Conservation (phyloP, 495 filamentous ascomycete species). For the Xylaria sp. region DNA sequence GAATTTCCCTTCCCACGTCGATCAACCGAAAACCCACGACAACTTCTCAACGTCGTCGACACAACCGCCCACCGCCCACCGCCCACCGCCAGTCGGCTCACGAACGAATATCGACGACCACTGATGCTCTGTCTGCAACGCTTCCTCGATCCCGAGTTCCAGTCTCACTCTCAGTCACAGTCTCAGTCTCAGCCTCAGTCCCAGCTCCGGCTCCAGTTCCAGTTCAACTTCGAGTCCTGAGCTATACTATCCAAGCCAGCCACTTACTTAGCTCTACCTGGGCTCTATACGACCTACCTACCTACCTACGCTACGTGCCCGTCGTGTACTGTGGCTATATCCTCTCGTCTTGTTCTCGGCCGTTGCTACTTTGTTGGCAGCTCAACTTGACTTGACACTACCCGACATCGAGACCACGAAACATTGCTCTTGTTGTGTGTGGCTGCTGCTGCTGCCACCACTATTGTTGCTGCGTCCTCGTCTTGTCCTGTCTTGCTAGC, state of each 20-base stretch:
- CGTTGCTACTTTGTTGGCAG: background rate
- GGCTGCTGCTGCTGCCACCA: background rate
- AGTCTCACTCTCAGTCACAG: background rate
- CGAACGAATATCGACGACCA: background rate
- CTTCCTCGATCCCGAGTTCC: background rate
- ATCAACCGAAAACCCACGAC: constrained; percentile 14
- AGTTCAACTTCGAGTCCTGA: background rate
- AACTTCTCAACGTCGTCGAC: background rate
- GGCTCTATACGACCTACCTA: background rate
- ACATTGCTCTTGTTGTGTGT: constrained; percentile 1
- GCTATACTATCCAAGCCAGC: background rate
- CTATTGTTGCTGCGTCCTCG: background rate
- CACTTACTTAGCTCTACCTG: background rate
- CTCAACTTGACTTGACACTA: background rate
- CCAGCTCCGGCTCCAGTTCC: background rate
- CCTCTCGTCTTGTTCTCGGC: constrained; percentile 1
- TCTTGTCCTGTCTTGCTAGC: background rate
- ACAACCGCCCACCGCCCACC: background rate
- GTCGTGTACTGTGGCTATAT: too few species aligned
- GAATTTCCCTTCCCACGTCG: constrained; percentile 22
- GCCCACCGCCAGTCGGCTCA: background rate
- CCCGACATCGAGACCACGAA: background rate
- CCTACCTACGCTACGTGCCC: too few species aligned
- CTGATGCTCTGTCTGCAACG: background rate
- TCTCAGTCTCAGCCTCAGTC: background rate